phyloP scores from a whole-genome alignment of 192 early-diverging fungal genomes.

The Piromyces sp. region DNA sequence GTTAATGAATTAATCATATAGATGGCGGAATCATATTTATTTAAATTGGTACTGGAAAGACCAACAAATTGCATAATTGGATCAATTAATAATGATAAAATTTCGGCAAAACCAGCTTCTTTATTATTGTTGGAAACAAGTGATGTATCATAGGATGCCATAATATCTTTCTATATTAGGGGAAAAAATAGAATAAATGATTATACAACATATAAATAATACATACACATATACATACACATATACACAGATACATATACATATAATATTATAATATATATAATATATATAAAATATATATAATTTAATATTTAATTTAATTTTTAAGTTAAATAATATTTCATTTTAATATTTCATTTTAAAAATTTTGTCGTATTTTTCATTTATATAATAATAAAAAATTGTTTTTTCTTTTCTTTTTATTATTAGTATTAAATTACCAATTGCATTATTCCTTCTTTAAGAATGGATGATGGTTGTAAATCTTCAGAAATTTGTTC shows the following conservation, averaged over 20 bases:
- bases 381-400: too few relatives aligned
- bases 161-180: slow-evolving; percentile 51
- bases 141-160: slow-evolving; percentile 61
- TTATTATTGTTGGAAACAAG: slow-evolving; percentile 28
- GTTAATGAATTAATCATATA: slow-evolving; percentile 62
- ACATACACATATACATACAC: too few relatives aligned
- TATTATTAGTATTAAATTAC: slow-evolving; percentile 12
- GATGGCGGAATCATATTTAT: slow-evolving; percentile 40
- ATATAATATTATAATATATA: background rate
- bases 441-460: slow-evolving; percentile 48
- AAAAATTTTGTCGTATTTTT: too few relatives aligned
- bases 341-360: too few relatives aligned
- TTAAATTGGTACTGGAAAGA: slow-evolving; percentile 26
- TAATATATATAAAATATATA: background rate
- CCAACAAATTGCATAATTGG: slow-evolving; percentile 56
- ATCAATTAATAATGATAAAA: slow-evolving; percentile 48
- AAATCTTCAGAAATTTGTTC: slow-evolving; percentile 17
- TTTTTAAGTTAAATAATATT: background rate
- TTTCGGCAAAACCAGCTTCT: slow-evolving; percentile 45
- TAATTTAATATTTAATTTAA: background rate
- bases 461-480: slow-evolving; percentile 37
- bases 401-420: too few relatives aligned
- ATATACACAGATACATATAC: too few relatives aligned
- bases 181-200: too few relatives aligned
- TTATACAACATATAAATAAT: background rate